These are phyloP conservation scores for Alternaria consortialis DNA, from an alignment of 2,329 filamentous ascomycete species.

Conservation along the genomic window DNA sequence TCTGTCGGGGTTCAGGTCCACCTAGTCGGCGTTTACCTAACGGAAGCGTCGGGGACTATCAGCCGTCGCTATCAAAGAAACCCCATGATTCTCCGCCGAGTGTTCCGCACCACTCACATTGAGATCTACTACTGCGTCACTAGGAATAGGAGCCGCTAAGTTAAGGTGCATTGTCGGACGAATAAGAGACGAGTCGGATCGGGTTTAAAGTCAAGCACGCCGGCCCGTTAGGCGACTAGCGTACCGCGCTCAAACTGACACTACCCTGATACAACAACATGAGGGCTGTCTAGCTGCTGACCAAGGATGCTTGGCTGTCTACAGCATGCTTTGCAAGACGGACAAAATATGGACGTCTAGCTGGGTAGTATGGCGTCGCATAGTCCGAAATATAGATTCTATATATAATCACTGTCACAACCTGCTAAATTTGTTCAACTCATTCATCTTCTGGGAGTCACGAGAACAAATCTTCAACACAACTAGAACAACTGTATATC, in stretches of 20 bases:
- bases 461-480: too few species aligned
- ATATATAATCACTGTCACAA: neutral
- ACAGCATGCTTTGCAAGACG: neutral
- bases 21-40: neutral
- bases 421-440: neutral
- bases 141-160: neutral
- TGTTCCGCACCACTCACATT: neutral
- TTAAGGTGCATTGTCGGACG: neutral
- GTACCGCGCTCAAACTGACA: neutral
- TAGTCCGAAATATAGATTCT: neutral
- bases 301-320: neutral
- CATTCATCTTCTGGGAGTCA: too few species aligned
- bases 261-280: neutral
- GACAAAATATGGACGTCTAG: neutral
- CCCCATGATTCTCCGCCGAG: neutral
- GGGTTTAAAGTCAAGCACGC: neutral
- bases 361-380: constrained; percentile 35
- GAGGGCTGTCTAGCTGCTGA: neutral
- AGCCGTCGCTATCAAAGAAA: neutral
- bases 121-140: neutral
- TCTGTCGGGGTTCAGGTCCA: neutral
- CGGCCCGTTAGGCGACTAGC: neutral
- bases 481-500: neutral
- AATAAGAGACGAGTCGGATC: neutral
- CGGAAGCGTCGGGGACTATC: neutral